Evolutionary conservation across 495 filamentous ascomycete species (phyloP).

Genomic region (Hyaloscypha bicolor): DNA sequence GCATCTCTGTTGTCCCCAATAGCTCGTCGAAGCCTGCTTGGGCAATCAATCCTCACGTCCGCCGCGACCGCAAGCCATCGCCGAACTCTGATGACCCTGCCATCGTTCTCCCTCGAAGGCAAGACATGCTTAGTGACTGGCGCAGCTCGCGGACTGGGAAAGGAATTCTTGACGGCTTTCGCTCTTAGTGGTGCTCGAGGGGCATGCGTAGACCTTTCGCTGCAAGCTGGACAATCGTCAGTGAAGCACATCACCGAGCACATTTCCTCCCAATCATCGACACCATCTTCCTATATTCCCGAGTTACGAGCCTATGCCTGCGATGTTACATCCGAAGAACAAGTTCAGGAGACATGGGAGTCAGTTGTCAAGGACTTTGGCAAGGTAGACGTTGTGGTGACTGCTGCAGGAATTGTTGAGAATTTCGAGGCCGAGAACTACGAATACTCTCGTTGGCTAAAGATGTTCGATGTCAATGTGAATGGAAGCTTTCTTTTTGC

Average conservation of each 20-base stretch:
- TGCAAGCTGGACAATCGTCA: conserved; percentile 22
- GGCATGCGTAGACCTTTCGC: conserved; percentile 32
- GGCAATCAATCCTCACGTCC: neutral
- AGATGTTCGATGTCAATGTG: conserved; percentile 34
- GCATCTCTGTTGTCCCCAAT: neutral
- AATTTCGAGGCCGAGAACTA: conserved; percentile 32
- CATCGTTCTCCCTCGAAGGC: conserved; percentile 35
- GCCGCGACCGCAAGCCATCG: neutral
- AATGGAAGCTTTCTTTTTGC: conserved; percentile 34
- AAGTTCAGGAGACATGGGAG: conserved; percentile 31
- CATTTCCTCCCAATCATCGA: conserved; percentile 6
- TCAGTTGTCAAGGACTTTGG: conserved; percentile 33
- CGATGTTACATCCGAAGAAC: conserved; percentile 31
- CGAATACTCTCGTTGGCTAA: conserved; percentile 30
- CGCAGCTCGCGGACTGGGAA: conserved; percentile 34
- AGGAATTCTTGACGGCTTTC: conserved; percentile 36
- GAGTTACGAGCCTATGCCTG: conserved; percentile 33
- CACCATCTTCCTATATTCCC: conserved; percentile 12
- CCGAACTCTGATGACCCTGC: conserved; percentile 27
- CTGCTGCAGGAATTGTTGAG: conserved; percentile 33
- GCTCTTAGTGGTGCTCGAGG: conserved; percentile 33
- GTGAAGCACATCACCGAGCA: conserved; percentile 28
- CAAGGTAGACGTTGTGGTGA: conserved; percentile 34
- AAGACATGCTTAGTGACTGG: conserved; percentile 38
- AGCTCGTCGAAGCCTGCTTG: neutral